phyloP scores from a whole-genome alignment of 345 rosid genomes.

The Brassica juncea region DNA sequence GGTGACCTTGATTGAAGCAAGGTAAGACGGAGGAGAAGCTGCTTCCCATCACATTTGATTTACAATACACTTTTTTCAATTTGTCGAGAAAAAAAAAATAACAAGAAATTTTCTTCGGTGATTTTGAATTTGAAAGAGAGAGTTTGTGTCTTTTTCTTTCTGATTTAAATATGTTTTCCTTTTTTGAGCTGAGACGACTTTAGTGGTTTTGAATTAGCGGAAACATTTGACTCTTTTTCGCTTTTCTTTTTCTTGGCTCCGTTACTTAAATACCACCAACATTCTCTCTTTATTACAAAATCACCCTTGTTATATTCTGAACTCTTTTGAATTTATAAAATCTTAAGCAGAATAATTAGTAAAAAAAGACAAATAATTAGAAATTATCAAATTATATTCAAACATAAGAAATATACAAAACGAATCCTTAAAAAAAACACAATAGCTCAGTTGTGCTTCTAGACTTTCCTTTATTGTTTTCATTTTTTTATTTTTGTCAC shows the following conservation, averaged over 20 bases:
- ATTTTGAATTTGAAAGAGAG: conserved; percentile 25
- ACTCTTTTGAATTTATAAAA: not conserved
- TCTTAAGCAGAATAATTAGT: not conserved
- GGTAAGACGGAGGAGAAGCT: conserved; percentile 76
- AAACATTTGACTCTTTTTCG: conserved; percentile 29
- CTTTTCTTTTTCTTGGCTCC: not conserved
- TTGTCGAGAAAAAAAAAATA: conserved; percentile 31
- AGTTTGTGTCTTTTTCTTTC: conserved; percentile 35
- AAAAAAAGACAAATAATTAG: not conserved
- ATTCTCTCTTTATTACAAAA: conserved; percentile 23
- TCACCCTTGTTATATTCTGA: conserved; percentile 26
- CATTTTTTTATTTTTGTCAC: not conserved
- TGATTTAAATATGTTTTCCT: conserved; percentile 44
- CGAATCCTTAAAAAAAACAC: too few relatives aligned
- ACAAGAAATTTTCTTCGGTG: conserved; percentile 21
- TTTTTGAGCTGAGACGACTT: conserved; percentile 48
- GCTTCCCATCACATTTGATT: conserved; percentile 98
- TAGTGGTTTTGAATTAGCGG: conserved; percentile 36
- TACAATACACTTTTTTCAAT: conserved; percentile 32
- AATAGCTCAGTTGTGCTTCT: not conserved
- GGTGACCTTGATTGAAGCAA: conserved; percentile 67
- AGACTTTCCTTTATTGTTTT: not conserved
- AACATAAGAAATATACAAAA: too few relatives aligned
- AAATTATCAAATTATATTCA: too few relatives aligned
- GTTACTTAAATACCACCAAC: conserved; percentile 7